phyloP scores from a whole-genome alignment of 257 asterid species.

The Solanum sitiens region DNA sequence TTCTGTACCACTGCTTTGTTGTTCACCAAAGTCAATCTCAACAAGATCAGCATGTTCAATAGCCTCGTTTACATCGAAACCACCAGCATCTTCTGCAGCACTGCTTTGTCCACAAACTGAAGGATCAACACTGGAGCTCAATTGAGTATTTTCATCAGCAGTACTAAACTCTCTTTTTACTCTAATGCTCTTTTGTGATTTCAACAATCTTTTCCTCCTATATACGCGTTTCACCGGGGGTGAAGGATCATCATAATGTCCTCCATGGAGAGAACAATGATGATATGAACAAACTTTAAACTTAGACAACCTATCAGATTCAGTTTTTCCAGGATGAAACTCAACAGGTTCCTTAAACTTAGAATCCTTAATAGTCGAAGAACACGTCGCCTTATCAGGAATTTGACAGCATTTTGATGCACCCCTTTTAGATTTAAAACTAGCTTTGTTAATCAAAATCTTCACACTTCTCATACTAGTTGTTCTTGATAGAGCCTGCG shows the following conservation, averaged over 20 bases:
- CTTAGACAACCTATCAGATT: constrained; percentile 25
- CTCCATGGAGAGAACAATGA: constrained; percentile 87
- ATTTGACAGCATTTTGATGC: constrained; percentile 6
- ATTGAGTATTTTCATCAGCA: constrained; percentile 1
- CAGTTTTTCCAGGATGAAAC: constrained; percentile 18
- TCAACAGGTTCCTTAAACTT: constrained; percentile 45
- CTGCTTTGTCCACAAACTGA: constrained; percentile 14
- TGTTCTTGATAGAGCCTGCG: constrained; percentile 19
- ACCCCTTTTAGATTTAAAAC: constrained; percentile 51
- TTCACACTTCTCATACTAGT: constrained; percentile 7
- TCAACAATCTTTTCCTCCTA: constrained; percentile 29
- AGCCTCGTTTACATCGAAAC: constrained; percentile 2
- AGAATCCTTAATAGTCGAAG: constrained; percentile 57
- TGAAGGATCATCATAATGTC: constrained; percentile 34
- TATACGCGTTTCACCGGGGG: constrained; percentile 31
- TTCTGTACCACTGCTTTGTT: neutral
- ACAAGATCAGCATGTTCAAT: constrained; percentile 9
- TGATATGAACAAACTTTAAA: constrained; percentile 66
- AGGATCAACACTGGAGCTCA: constrained; percentile 7
- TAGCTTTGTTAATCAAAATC: constrained; percentile 11
- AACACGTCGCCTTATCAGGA: constrained; percentile 56
- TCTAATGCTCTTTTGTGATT: constrained; percentile 22
- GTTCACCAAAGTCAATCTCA: constrained; percentile 41
- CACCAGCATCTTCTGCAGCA: neutral
- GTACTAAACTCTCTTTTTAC: constrained; percentile 11